Evolutionary conservation across 805 yeast species (phyloP), one percentile per base, ranked within the genome.

Genomic region (Hanseniaspora nectarophila): DNA sequence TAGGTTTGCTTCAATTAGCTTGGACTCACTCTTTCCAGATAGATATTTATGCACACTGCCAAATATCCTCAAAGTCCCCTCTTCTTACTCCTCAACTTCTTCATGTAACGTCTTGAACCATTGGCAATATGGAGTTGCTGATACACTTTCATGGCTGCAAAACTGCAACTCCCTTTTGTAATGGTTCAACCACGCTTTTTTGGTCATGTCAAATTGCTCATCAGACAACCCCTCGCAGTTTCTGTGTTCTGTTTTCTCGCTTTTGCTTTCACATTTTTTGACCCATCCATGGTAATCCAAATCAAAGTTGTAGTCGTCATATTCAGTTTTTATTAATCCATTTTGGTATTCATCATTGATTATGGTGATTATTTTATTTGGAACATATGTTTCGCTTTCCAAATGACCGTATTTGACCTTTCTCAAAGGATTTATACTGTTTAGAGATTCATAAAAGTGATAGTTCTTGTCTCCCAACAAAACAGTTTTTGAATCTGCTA

Each of bases 361-460:
- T 24, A 51, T 51, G 18, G 33, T 24, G 18, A 38, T 52, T 4
- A 51, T 37, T n/a, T 29, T 47, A 29, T 6, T 39, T 1, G 57
- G 57, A 6, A 55, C 35, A 43, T 40, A 51, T 5, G 54, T 38
- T 4, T n/a, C 38, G 3, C 48, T 44, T 23, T 44, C 40, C 18
- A 26, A 32, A 7, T 56, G 54, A 33, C 54, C 57, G 42, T 54
- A 55, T 23, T 43, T 34, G 6, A 54, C 52, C 3, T 34, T n/a
- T 24, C 55, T 43, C 5, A 55, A 16, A 8, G 57, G 57, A 29
- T 44, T 44, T 13, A 55, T n/a, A 2, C 28, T n/a, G 8, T 37
- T 35, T n/a, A 55, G 8, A 4, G 26, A 21, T 20, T 49, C 38
- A 16, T 51, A 46, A 26, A 47, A 55, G 37, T 51, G 49, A 26